phyloP scores from a whole-genome alignment of 768 basidiomycete genomes.

The Leccinum subgranulosum region DNA sequence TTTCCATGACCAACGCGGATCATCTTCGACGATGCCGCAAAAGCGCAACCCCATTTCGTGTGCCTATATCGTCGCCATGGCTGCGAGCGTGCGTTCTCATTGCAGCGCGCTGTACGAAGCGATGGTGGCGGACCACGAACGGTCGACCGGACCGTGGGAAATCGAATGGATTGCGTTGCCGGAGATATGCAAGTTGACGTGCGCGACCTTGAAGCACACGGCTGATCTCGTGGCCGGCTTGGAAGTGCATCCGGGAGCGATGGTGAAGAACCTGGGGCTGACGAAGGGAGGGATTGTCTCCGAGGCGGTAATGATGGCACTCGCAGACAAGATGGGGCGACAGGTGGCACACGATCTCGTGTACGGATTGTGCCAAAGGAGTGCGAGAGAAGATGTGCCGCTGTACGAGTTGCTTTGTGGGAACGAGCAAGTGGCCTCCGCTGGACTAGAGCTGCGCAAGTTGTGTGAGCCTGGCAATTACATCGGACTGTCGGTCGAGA shows the following conservation, averaged over 20 bases:
- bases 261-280: conserved; percentile 38
- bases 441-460: conserved; percentile 27
- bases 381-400: conserved; percentile 23
- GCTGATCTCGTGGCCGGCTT: conserved; percentile 35
- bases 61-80: conserved; percentile 44
- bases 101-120: conserved; percentile 41
- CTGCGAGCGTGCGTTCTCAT: conserved; percentile 40
- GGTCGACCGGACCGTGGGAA: conserved; percentile 48
- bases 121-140: conserved; percentile 48
- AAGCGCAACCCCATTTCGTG: conserved; percentile 48
- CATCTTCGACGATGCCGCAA: conserved; percentile 50
- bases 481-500: conserved; percentile 33
- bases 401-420: conserved; percentile 34
- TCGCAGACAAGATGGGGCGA: conserved; percentile 41
- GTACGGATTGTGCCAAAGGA: conserved; percentile 39
- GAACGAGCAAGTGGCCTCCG: conserved; percentile 24
- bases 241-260: conserved; percentile 39
- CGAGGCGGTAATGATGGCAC: conserved; percentile 48
- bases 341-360: conserved; percentile 45
- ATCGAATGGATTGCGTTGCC: conserved; percentile 50
- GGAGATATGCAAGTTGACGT: conserved; percentile 42
- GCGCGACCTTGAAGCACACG: conserved; percentile 38
- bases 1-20: conserved; percentile 41
- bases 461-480: conserved; percentile 41
- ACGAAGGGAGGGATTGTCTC: conserved; percentile 42